These are phyloP conservation scores for Edaphochlamys debaryana DNA, from an alignment of 139 green algal species.

Conservation along the genomic window DNA sequence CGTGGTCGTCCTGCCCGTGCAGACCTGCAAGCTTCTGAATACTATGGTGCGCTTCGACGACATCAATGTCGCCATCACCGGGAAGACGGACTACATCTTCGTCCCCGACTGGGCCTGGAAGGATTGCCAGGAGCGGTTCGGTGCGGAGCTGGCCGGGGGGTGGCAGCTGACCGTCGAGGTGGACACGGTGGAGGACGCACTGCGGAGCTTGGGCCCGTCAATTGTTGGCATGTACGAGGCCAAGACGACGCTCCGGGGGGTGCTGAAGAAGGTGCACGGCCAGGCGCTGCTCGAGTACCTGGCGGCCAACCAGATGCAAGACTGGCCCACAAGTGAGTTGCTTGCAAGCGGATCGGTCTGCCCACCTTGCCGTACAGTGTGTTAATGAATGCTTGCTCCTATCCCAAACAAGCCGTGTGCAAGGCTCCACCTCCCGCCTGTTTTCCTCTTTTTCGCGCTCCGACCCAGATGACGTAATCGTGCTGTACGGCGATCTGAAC, in stretches of 20 bases:
- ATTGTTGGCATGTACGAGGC: constrained; percentile 13
- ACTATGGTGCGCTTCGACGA: background rate
- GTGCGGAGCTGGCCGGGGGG: background rate
- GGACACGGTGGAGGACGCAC: background rate
- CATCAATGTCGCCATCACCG: background rate
- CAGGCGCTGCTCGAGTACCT: no score
- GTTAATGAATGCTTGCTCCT: no score
- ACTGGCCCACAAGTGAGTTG: constrained; percentile 6
- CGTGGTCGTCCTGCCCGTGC: background rate
- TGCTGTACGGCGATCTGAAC: constrained; percentile 5
- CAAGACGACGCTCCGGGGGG: background rate
- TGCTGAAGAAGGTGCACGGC: background rate
- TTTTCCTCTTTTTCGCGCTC: background rate
- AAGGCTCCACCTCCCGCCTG: background rate
- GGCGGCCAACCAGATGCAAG: constrained; percentile 1
- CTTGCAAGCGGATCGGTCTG: background rate
- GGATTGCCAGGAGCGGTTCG: background rate
- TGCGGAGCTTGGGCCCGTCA: background rate
- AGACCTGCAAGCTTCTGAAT: background rate
- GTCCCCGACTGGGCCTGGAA: background rate
- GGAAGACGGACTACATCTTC: constrained; percentile 10
- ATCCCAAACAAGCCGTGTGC: no score
- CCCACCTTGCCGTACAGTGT: no score
- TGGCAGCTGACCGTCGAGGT: background rate
- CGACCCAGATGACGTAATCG: background rate